These are phyloP conservation scores for Candida suzukii DNA, from an alignment of 805 yeast species.

Conservation along the genomic window DNA sequence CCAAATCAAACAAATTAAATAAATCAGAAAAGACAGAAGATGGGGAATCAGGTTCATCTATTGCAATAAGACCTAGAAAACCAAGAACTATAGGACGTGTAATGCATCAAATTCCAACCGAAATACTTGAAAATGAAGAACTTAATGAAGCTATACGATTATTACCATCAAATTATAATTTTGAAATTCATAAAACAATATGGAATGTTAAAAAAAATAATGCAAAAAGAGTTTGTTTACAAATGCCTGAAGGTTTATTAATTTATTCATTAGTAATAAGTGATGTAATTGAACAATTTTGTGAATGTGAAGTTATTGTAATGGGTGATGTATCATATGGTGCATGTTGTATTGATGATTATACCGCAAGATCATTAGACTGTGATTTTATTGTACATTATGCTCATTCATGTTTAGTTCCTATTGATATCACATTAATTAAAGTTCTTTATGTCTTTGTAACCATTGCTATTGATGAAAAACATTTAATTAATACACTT, in stretches of 20 bases:
- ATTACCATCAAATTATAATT: conserved; percentile 87
- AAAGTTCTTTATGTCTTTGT: conserved; percentile 94
- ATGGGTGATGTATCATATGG: conserved; percentile 99
- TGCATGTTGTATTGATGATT: conserved; percentile 97
- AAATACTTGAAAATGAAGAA: conserved; percentile 71
- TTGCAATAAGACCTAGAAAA: conserved; percentile 15
- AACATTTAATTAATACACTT: conserved; percentile 73
- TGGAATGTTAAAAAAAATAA: conserved; percentile 78
- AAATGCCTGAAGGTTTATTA: conserved; percentile 94
- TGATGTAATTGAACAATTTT: conserved; percentile 89
- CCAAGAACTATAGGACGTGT: conserved; percentile 46
- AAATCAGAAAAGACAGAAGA: conserved; percentile 1
- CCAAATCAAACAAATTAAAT: conserved; percentile 6
- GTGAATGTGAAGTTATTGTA: conserved; percentile 77
- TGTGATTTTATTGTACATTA: conserved; percentile 95
- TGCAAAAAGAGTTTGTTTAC: conserved; percentile 84
- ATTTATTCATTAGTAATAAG: conserved; percentile 85
- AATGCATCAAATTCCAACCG: conserved; percentile 83
- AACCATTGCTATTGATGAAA: conserved; percentile 81
- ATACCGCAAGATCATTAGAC: conserved; percentile 83
- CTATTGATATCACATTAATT: conserved; percentile 84
- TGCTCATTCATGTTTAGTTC: conserved; percentile 95
- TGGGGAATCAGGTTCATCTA: background rate
- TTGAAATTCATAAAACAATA: conserved; percentile 91
- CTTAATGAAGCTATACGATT: conserved; percentile 77